Base-by-base conservation (phyloP, 331 rosid genomes). In the Dryas integrifolia region DNA sequence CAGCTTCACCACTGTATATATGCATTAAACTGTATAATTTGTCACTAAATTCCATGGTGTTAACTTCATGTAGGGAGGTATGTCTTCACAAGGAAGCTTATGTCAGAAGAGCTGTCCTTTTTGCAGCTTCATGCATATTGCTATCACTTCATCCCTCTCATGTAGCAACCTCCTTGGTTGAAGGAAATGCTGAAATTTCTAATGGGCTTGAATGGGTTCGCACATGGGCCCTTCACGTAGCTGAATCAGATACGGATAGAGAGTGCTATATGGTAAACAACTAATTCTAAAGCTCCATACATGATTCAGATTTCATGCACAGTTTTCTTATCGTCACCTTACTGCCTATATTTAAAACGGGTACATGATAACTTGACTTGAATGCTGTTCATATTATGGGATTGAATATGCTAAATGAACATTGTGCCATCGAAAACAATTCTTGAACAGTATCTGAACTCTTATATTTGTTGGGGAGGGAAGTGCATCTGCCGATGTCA, bases 191-290 rank as follows among this genome's bases (percentile, higher is more conserved):
- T 26, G 96, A 82, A 67, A 72, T 94, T 68, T 88, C 96, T 7
- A 49, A 56, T 38, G 97, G 98, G 67, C 96, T 94, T 38, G 98
- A 94, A 80, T 94, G 98, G 98, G 82, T 89, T 79, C 96, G 96
- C 67, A 85, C 90, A 8, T 88, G 85, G 88, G 91, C 96, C 45
- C 86, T 89, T 55, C 87, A 88, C 4, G 91, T 88, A 39, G 89
- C 88, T n/a, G 97, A 91, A 67, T 88, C 96, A 13, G 97, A 91
- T 80, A 76, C 90, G 5, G 97, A 94, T 79, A 89, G 91, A 77
- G 96, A 88, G 48, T 91, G 98, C 82, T 94, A 89, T 73, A 85
- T 62, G 83, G 96, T 94, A 86, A 86, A 90, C 63, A 81, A 77
- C 38, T 15, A 69, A 69, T 46, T 76, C 48, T 62, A 18, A 46